Evolutionary conservation across 2,329 filamentous ascomycete species (phyloP).

Genomic region (Allantophomopsis lycopodina): DNA sequence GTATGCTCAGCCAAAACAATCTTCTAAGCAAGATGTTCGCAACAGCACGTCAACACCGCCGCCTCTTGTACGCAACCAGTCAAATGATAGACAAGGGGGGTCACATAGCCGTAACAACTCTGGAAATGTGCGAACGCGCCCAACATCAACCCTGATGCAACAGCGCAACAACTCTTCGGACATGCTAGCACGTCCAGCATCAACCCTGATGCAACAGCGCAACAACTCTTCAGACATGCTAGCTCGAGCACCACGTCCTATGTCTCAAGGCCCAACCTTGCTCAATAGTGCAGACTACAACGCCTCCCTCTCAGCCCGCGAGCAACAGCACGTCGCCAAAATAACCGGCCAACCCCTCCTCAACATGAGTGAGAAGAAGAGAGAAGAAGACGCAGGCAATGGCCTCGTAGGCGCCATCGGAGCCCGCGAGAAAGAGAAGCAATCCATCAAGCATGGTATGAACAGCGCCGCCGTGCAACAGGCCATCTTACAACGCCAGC

Average conservation of each 20-base stretch:
- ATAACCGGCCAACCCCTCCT: constrained; percentile 67
- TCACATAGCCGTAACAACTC: constrained; percentile 32
- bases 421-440: constrained; percentile 64
- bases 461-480: constrained; percentile 60
- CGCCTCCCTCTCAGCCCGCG: constrained; percentile 62
- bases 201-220: constrained; percentile 35
- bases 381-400: constrained; percentile 29
- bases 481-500: constrained; percentile 56
- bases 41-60: constrained; percentile 27
- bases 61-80: constrained; percentile 25
- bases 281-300: constrained; percentile 29
- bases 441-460: constrained; percentile 53
- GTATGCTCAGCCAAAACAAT: constrained; percentile 43
- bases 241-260: too few relatives aligned
- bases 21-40: constrained; percentile 34
- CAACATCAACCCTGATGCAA: constrained; percentile 30
- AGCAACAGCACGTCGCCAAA: constrained; percentile 80
- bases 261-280: constrained; percentile 7
- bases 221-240: constrained; percentile 28
- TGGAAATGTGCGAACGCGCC: constrained; percentile 27
- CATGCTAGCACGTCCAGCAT: constrained; percentile 28
- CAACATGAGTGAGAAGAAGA: constrained; percentile 39
- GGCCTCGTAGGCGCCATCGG: constrained; percentile 71
- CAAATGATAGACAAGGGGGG: constrained; percentile 22
- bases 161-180: constrained; percentile 41